Evolutionary conservation across 306 rosid species (phyloP), one percentile per base, ranked within the genome.

Genomic region (Hippophae rhamnoides): DNA sequence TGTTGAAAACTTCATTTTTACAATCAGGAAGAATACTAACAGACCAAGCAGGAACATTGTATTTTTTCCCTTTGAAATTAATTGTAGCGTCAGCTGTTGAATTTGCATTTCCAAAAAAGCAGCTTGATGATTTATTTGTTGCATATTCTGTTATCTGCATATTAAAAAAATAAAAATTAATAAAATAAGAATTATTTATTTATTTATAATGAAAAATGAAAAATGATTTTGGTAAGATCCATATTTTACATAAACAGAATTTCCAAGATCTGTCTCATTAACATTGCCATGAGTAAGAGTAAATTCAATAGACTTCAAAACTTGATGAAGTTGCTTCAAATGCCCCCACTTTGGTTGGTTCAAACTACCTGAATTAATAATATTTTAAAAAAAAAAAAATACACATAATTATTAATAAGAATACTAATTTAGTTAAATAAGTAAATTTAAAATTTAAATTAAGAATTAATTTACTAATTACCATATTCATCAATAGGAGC

Each of bases 401-500:
- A 48, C 2, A 11, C 7, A 48, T 49, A n/a, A 13, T 2, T 3
- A 49, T 5, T 12, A 12, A 49, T 13, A 5, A 12, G 54, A 25
- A 54, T 1, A 13, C 3, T 7, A 7, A 43, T 3, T 9, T 13
- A 13, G 13, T 9, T 9, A 46, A 46, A 9, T 46, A 10, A 10
- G 12, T 7, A 46, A 2, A 46, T 7, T 7, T 46, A 46, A 46
- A 9, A 10, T 13, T 13, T 7, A 46, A 13, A 46, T 10, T 0
- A 3, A 10, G 3, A 7, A 46, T 46, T 9, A 5, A 48, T 49
- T 12, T 49, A 13, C 14, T 13, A 8, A 7, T 59, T 76, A 47
- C 84, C 86, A 25, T 69, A 80, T 75, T 83, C 89, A 53, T 83
- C 79, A 0, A 83, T 75, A 23, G 81, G 89, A 65, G 89, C 89